Conservation (phyloP, 1,139 yeast genomes). For the Entelexis sorbosivorans region DNA sequence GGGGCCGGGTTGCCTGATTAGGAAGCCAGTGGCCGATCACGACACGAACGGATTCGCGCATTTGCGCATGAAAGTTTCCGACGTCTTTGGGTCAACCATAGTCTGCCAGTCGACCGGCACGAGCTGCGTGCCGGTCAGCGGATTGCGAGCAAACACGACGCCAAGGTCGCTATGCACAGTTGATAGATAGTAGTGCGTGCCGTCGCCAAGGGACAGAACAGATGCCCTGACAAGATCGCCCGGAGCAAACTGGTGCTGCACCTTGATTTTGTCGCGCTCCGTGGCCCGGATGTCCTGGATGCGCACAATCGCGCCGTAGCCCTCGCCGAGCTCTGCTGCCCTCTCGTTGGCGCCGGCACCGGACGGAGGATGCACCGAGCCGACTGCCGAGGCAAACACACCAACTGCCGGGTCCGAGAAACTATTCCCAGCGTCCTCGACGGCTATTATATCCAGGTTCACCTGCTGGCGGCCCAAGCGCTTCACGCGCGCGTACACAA, state of each 20-base stretch:
- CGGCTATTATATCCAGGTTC: constrained; percentile 68
- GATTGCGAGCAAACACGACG: constrained; percentile 69
- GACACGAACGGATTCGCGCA: constrained; percentile 74
- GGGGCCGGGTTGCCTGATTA: background rate
- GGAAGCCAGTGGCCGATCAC: background rate
- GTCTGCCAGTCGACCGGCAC: constrained; percentile 94
- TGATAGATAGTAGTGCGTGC: constrained; percentile 74
- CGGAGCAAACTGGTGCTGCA: constrained; percentile 70
- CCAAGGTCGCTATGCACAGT: constrained; percentile 91
- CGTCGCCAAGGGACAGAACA: constrained; percentile 79
- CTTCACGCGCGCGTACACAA: constrained; percentile 67
- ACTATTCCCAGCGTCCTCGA: constrained; percentile 54
- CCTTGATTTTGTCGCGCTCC: constrained; percentile 76
- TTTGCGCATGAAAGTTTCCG: constrained; percentile 67
- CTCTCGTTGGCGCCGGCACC: constrained; percentile 39
- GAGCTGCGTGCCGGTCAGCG: constrained; percentile 59
- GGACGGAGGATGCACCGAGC: constrained; percentile 29
- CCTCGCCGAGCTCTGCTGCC: constrained; percentile 70
- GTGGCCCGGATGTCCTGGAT: constrained; percentile 84
- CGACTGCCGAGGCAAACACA: constrained; percentile 20
- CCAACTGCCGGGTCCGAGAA: constrained; percentile 48
- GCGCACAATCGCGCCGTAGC: constrained; percentile 79
- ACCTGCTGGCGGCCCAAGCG: constrained; percentile 62
- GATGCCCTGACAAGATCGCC: constrained; percentile 85
- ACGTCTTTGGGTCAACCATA: constrained; percentile 70